Evolutionary conservation across 148 eudicot genomes (phyloP), one percentile per base, ranked within the genome.

Genomic region (Arctostaphylos glauca): DNA sequence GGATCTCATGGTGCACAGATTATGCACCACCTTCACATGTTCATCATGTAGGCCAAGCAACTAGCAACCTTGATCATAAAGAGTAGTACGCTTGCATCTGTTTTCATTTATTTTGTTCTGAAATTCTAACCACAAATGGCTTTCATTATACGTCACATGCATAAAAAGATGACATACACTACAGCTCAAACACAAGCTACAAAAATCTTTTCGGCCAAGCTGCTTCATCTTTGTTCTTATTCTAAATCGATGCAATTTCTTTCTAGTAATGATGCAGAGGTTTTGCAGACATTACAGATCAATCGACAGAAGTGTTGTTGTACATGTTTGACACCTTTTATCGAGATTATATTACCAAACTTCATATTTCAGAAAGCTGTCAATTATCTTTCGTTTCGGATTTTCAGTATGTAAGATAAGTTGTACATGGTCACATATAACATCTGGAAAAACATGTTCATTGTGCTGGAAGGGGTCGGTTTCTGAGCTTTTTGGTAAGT

Each of bases 401-500:
- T 49, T 49, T 38, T 48, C 31, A 50, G 76, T n/a, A n/a, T n/a
- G n/a, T 31, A 67, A 25, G 21, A 49, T 15, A 48, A 2, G 25
- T 5, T 12, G 59, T 46, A 3, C 9, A 80, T 46, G 4, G 23
- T 50, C 76, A 38, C 4, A 67, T 80, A 21, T 48, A 49, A 60
- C 25, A 41, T 60, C 58, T 49, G 21, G n/a, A 52, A 64, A 4
- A 14, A 21, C 47, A 38, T 23, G 58, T 50, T 47, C 43, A 31
- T 50, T 16, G 19, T 19, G 58, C 84, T 31, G 59, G 38, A 74
- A 43, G 54, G 47, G 66, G 31, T 21, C 74, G 70, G 31, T 50
- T 55, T 81, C 89, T 90, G 76, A 92, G 91, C 88, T 89, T 92
- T 76, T 85, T 90, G 23, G 95, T 74, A 25, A 92, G 80, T 87